phyloP scores from a whole-genome alignment of 2,329 filamentous ascomycete genomes.

The Neonectria punicea region DNA sequence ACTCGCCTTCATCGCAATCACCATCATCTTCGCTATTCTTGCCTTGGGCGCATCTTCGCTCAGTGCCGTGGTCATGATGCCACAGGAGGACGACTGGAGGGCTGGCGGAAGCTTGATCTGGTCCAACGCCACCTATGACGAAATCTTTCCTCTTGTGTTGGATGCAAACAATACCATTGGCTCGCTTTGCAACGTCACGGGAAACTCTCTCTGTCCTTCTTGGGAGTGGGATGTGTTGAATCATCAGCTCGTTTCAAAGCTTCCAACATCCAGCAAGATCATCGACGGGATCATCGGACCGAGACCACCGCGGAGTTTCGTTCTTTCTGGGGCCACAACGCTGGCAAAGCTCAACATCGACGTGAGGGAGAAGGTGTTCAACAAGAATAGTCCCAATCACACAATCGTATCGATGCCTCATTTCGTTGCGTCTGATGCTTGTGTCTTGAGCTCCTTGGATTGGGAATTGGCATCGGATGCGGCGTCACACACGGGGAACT shows the following conservation, averaged over 20 bases:
- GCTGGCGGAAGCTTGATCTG: slow-evolving; percentile 34
- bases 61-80: slow-evolving; percentile 38
- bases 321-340: slow-evolving; percentile 24
- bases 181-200: slow-evolving; percentile 16
- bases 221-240: slow-evolving; percentile 38
- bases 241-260: slow-evolving; percentile 31
- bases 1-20: slow-evolving; percentile 24
- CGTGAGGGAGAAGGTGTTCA: slow-evolving; percentile 29
- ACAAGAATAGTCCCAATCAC: slow-evolving; percentile 31
- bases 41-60: slow-evolving; percentile 34
- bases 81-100: slow-evolving; percentile 33
- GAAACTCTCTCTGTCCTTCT: slow-evolving; percentile 32
- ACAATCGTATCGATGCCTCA: slow-evolving; percentile 35
- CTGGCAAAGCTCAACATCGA: slow-evolving; percentile 28
- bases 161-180: slow-evolving; percentile 25
- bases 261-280: slow-evolving; percentile 26
- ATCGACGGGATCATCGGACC: slow-evolving; percentile 26
- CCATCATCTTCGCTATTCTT: slow-evolving; percentile 30
- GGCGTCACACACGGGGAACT: slow-evolving; percentile 19
- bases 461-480: slow-evolving; percentile 33
- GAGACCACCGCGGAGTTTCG: slow-evolving; percentile 27
- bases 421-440: slow-evolving; percentile 28
- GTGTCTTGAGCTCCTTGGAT: slow-evolving; percentile 30
- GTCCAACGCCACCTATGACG: slow-evolving; percentile 27
- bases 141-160: slow-evolving; percentile 22